Evolutionary conservation across 805 yeast genomes (phyloP), one percentile per base, ranked within the genome.

Genomic region (Pichia kluyveri): DNA sequence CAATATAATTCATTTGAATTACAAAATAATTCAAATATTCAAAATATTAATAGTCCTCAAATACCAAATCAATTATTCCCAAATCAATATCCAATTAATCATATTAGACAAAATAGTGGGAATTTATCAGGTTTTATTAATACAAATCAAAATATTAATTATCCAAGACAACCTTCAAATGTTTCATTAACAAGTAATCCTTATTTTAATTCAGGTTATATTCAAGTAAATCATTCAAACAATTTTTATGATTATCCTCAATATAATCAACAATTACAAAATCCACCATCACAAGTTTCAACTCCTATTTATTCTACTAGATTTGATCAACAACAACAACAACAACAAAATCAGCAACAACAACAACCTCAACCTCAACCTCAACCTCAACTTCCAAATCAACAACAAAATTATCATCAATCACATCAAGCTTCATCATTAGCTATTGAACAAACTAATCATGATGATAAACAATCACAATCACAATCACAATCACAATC

Each of bases 121-220:
- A 39, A 26, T 37, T 27, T 34, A 27, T 34, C 37, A 27, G 36
- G 28, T 34, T 39, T 8, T 19, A 15, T n/a, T 19, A 34, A 8
- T 5, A 8, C 18, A 15, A 34, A 34, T 34, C 37, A 34, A 34
- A 14, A 12, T 14, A 34, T 50, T 38, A 42, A 48, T 19, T 18
- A 50, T 46, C 37, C 51, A 42, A 31, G 63, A 51, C 50, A 53
- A 45, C 45, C 50, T 12, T 50, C 60, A 18, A 42, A 54, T 34
- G 26, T 56, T n/a, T 42, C 59, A 37, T 36, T 53, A 26, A 48
- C 53, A 14, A 49, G 53, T 12, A 52, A 52, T 46, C 53, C 55
- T n/a, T 52, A 50, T 42, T 52, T 43, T 32, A 49, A 47, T 51
- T 27, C 37, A 34, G 37, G 37, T 14, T 34, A 2, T 34, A 15